Evolutionary conservation across 75 land plant species (phyloP).

Genomic region (Sequoia sempervirens): DNA sequence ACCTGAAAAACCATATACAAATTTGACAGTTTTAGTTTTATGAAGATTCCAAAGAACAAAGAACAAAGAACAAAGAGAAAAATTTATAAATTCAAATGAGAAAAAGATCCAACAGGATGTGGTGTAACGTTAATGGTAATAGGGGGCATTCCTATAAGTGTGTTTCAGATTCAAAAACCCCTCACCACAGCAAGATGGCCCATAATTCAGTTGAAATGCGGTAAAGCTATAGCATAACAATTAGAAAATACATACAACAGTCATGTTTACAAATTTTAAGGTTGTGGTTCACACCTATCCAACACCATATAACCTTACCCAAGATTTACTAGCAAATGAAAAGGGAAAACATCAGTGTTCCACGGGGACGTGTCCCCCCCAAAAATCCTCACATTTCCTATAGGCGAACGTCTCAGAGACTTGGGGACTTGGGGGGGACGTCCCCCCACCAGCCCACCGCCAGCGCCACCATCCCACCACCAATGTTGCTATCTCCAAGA

Average conservation of each 20-base stretch:
- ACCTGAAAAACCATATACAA: conserved; percentile 52
- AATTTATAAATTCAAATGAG: background rate
- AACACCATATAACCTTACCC: background rate
- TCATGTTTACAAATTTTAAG: background rate
- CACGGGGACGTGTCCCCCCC: too few species aligned
- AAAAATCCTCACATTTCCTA: too few species aligned
- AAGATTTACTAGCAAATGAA: background rate
- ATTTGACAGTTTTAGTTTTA: background rate
- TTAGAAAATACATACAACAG: background rate
- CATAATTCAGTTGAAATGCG: background rate
- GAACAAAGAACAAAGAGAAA: background rate
- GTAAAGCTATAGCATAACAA: background rate
- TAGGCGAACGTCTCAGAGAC: too few species aligned
- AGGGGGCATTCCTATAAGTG: background rate
- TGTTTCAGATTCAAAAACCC: background rate
- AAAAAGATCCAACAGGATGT: background rate
- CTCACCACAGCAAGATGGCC: background rate
- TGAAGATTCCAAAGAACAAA: background rate
- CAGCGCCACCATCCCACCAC: too few species aligned
- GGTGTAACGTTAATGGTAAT: background rate
- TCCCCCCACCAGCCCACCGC: too few species aligned
- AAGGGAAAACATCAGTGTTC: too few species aligned
- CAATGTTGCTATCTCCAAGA: too few species aligned
- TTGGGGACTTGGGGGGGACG: too few species aligned
- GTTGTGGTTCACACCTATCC: background rate